Conservation (phyloP, 1,139 yeast genomes). For the Debaryomyces subglobosus region DNA sequence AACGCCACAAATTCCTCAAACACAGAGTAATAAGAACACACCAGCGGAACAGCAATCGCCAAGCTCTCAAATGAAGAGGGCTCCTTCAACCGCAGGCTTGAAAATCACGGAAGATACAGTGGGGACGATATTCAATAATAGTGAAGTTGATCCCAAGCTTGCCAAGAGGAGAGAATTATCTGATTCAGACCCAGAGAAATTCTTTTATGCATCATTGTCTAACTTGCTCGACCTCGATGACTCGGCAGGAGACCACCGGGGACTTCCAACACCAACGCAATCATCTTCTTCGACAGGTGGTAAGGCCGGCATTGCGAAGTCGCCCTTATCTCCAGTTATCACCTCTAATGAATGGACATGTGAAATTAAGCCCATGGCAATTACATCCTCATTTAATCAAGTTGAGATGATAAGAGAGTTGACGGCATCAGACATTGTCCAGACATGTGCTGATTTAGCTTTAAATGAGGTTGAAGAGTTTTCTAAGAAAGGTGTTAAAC, state of each 20-base stretch:
- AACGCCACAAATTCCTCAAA: constrained; percentile 43
- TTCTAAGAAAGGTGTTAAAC: constrained; percentile 18
- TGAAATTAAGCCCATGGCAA: constrained; percentile 48
- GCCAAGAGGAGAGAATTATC: constrained; percentile 52
- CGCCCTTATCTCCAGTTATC: constrained; percentile 39
- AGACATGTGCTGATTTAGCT: constrained; percentile 28
- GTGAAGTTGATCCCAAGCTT: constrained; percentile 36
- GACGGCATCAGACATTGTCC: constrained; percentile 33
- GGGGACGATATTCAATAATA: constrained; percentile 28
- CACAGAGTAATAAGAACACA: constrained; percentile 45
- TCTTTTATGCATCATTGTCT: constrained; percentile 54
- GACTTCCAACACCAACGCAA: constrained; percentile 35
- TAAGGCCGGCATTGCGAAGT: constrained; percentile 22
- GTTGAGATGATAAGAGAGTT: constrained; percentile 41
- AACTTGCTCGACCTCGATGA: constrained; percentile 53
- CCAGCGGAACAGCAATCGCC: constrained; percentile 47
- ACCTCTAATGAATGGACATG: constrained; percentile 44
- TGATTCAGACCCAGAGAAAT: constrained; percentile 48
- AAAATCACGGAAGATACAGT: constrained; percentile 22
- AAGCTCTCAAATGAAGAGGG: constrained; percentile 20
- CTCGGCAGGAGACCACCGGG: constrained; percentile 28
- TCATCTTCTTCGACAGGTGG: not conserved
- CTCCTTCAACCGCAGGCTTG: constrained; percentile 15
- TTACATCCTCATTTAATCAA: constrained; percentile 51
- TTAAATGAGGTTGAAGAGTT: constrained; percentile 10